Evolutionary conservation across 495 filamentous ascomycete species (phyloP), one percentile per base, ranked within the genome.

Genomic region (Bombardia bombarda): DNA sequence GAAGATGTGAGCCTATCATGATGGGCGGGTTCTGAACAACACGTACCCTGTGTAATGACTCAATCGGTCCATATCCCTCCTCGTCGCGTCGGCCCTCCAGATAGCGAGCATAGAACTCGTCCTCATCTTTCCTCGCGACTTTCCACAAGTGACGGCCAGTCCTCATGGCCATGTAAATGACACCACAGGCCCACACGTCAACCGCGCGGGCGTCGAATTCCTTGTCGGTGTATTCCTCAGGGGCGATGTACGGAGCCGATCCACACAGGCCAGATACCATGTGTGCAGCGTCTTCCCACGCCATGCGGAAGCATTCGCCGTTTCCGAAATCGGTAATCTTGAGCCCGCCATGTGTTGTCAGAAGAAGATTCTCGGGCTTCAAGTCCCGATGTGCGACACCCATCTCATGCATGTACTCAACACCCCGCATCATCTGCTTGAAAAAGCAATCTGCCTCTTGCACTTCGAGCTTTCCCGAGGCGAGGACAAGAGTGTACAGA

Each of bases 341-440:
- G 49, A 99, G 74, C n/a, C 82, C 82, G 40, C 92, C 92, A 51
- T 87, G 86, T 2, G 84, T 90, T 16, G 93, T 99, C 21, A 99
- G 72, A 0, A 99, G 79, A 14, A 99, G 74, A 52, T 99, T 98
- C 65, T 99, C 92, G 20, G 92, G 92, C 65, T 99, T 99, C 23
- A 99, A 66, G 56, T 99, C 92, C 50, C 92, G 86, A 62, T 99
- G 92, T 7, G 92, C 90, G 28, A 99, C 92, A 18, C 92, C 92
- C 92, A 99, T 99, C 56, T 97, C 92, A 63, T 99, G 92, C 78
- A 99, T 87, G 63, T 99, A 99, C 62, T 97, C 90, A 32, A 99
- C 93, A 23, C 93, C 92, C 38, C 93, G 88, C 93, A 99, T 97
- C 53, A 99, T 78, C 63, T 99, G 92, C 69, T 97, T 95, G 75